Evolutionary conservation across 805 yeast genomes (phyloP).

Genomic region (Schwanniomyces polymorphus): DNA sequence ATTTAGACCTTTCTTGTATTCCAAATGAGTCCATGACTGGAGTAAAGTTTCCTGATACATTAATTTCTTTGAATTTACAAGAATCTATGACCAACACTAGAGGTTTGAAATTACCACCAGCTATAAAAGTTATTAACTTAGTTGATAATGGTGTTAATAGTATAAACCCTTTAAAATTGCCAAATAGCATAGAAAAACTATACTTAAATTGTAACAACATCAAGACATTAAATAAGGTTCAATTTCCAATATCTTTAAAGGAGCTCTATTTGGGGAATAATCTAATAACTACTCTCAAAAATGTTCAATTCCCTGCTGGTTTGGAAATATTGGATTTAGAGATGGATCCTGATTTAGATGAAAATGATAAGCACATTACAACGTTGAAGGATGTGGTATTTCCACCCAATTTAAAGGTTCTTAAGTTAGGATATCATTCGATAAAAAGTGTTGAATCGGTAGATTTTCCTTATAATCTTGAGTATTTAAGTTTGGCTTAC

Average conservation of each 20-base stretch:
- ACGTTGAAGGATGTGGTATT: slow-evolving; percentile 41
- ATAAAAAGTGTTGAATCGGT: slow-evolving; percentile 37
- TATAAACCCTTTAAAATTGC: slow-evolving; percentile 44
- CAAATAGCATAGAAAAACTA: slow-evolving; percentile 38
- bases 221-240: slow-evolving; percentile 44
- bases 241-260: slow-evolving; percentile 33
- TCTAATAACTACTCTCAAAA: slow-evolving; percentile 43
- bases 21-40: slow-evolving; percentile 50
- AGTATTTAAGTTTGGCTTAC: slow-evolving; percentile 32
- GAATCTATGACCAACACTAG: slow-evolving; percentile 46
- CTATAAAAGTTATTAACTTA: slow-evolving; percentile 28
- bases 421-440: slow-evolving; percentile 39
- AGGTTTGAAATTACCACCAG: slow-evolving; percentile 40
- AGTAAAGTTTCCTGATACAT: slow-evolving; percentile 43
- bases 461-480: slow-evolving; percentile 37
- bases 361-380: slow-evolving; percentile 41
- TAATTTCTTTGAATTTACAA: slow-evolving; percentile 36
- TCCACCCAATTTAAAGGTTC: slow-evolving; percentile 33
- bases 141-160: slow-evolving; percentile 44
- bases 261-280: slow-evolving; percentile 43
- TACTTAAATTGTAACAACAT: slow-evolving; percentile 41
- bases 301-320: slow-evolving; percentile 38
- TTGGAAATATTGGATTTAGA: slow-evolving; percentile 41
- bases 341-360: slow-evolving; percentile 41
- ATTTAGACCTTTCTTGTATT: slow-evolving; percentile 40